These are phyloP conservation scores for Chlorophyllum brunneum DNA, from an alignment of 768 basidiomycete genomes.

Conservation along the genomic window DNA sequence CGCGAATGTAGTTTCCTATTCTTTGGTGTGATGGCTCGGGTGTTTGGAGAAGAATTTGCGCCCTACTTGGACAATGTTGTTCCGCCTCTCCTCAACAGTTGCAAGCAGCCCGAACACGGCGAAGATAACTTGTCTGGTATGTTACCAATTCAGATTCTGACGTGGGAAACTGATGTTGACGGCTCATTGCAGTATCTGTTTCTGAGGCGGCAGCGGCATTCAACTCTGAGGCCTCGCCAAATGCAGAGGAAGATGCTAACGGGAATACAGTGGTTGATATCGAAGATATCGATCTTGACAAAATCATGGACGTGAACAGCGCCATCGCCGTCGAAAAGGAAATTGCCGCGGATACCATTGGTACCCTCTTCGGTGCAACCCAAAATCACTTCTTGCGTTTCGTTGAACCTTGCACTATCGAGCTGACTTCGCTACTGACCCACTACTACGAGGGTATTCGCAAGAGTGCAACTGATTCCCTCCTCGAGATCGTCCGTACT, in stretches of 20 bases:
- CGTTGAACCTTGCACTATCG: conserved; percentile 77
- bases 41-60: conserved; percentile 93
- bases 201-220: conserved; percentile 58
- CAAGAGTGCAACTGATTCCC: conserved; percentile 84
- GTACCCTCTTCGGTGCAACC: conserved; percentile 82
- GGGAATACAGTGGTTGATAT: conserved; percentile 59
- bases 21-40: conserved; percentile 97
- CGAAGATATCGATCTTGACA: conserved; percentile 81
- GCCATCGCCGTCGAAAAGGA: conserved; percentile 99
- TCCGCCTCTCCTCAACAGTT: conserved; percentile 78
- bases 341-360: conserved; percentile 95
- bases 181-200: conserved; percentile 37
- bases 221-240: conserved; percentile 69
- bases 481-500: conserved; percentile 84
- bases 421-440: conserved; percentile 71
- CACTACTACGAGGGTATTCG: conserved; percentile 99
- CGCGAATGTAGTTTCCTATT: conserved; percentile 97
- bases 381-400: conserved; percentile 85
- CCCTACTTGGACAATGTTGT: conserved; percentile 83
- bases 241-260: conserved; percentile 49
- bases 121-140: conserved; percentile 48
- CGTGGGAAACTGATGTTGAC: not conserved
- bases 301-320: conserved; percentile 88
- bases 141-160: conserved; percentile 17
- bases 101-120: conserved; percentile 78